Evolutionary conservation across 306 rosid genomes (phyloP), one percentile per base, ranked within the genome.

Genomic region (Canavalia gladiata): DNA sequence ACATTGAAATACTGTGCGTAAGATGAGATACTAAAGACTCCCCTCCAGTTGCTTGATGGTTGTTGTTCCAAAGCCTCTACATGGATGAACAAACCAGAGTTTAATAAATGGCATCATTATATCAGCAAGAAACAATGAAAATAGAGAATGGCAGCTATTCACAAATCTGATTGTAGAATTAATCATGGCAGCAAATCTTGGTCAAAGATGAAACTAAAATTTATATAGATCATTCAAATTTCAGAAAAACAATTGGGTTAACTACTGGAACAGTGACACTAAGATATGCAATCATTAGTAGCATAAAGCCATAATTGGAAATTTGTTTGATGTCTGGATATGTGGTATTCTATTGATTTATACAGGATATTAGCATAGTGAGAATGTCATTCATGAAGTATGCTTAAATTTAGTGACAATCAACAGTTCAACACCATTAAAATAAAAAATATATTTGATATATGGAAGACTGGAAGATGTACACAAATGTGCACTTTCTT

Each of bases 1-100:
- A 96, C 97, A 82, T 96, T 87, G 81, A 96, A 96, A 82, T 96
- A 96, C 80, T 92, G 94, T 30, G 91, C 68, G 83, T 96, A 96
- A 18, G 99, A 96, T 46, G 91, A 84, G 71, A 96, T 80, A 83
- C 83, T 96, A 78, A 96, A 96, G 76, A 87, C 74, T 59, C 99
- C 99, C 84, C 81, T 92, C 99, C 97, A 96, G 89, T 87, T 88
- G 88, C 87, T 96, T 45, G 97, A 68, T 2, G 98, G 91, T 71
- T 96, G 99, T 83, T 90, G 95, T 85, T 96, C 98, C 87, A 92
- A 92, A 42, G 90, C 69, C 85, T 93, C 97, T 94, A 86, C 83
- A 76, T 74, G 69, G 66, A 78, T 60, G 63, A 76, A 80, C 55
- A 85, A 70, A 49, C 46, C 43, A 79, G 55, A 82, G 31, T 56